A percentile compares a stretch with the other conserved stretches of the same genome.
Conservation (phyloP, 2,329 filamentous ascomycete genomes). For the Colletotrichum sansevieriae region DNA sequence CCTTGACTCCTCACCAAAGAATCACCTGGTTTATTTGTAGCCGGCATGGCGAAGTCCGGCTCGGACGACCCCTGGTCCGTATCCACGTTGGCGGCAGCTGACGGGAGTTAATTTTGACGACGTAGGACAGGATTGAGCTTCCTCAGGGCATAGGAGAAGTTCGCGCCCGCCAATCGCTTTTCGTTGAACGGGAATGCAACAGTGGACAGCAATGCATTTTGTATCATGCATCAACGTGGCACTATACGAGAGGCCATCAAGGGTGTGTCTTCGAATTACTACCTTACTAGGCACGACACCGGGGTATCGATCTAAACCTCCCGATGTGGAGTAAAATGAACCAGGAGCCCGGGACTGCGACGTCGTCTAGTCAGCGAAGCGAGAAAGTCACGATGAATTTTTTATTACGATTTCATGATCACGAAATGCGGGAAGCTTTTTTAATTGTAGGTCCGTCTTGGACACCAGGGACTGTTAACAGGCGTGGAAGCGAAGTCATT, state of each 20-base stretch:
- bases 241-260: no score
- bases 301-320: not conserved
- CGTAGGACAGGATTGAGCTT: not conserved
- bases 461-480: not conserved
- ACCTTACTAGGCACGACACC: no score
- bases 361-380: not conserved
- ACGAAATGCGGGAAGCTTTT: no score
- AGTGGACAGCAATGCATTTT: no score
- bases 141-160: not conserved
- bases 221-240: not conserved
- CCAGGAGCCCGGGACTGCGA: not conserved
- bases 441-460: no score
- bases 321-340: not conserved
- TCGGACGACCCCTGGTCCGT: slow-evolving; percentile 13
- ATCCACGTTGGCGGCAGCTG: slow-evolving; percentile 12
- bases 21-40: slow-evolving; percentile 2
- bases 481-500: slow-evolving; percentile 5
- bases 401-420: no score
- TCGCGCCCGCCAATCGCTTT: no score
- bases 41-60: slow-evolving; percentile 13
- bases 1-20: no score
- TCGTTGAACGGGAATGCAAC: no score
- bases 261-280: no score
- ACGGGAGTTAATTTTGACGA: slow-evolving; percentile 33
- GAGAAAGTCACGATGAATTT: not conserved